Percentiles rank a stretch among this genome's conserved stretches.
Evolutionary conservation across 1,139 yeast genomes (phyloP).

Genomic region (Insectozyma bohioensis): DNA sequence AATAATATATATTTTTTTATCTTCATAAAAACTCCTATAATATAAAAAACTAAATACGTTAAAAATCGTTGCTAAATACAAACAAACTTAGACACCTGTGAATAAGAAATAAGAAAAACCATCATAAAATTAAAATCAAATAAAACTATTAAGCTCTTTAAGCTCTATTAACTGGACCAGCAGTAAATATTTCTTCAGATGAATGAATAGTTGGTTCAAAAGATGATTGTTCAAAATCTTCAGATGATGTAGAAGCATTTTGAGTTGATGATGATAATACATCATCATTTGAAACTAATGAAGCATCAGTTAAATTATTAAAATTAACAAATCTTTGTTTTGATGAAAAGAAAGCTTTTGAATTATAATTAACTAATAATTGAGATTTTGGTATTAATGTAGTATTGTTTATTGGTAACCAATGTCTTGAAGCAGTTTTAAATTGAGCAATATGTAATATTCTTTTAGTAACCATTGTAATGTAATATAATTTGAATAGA

Average conservation of each 20-base stretch:
- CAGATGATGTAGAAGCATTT: slow-evolving; percentile 13
- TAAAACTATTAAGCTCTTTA: no score
- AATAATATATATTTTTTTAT: no score
- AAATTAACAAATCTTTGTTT: slow-evolving; percentile 39
- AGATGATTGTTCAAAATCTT: slow-evolving; percentile 22
- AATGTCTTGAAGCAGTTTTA: slow-evolving; percentile 47
- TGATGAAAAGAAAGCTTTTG: slow-evolving; percentile 32
- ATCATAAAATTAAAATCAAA: no score
- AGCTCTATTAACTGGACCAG: slow-evolving; percentile 43
- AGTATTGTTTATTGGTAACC: slow-evolving; percentile 32
- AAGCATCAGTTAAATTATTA: slow-evolving; percentile 33
- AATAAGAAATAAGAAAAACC: no score
- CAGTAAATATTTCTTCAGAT: slow-evolving; percentile 44
- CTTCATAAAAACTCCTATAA: no score
- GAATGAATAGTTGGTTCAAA: slow-evolving; percentile 45
- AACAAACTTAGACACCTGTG: no score
- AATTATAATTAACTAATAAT: neutral
- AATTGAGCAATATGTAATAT: slow-evolving; percentile 36
- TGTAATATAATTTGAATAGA: neutral
- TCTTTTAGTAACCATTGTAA: slow-evolving; percentile 32
- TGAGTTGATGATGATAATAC: slow-evolving; percentile 19
- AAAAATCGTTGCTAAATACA: no score
- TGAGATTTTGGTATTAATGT: slow-evolving; percentile 8
- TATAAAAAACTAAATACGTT: no score
- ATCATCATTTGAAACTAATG: slow-evolving; percentile 39